Base-by-base conservation (phyloP, 345 rosid genomes). In the Populus deltoides region DNA sequence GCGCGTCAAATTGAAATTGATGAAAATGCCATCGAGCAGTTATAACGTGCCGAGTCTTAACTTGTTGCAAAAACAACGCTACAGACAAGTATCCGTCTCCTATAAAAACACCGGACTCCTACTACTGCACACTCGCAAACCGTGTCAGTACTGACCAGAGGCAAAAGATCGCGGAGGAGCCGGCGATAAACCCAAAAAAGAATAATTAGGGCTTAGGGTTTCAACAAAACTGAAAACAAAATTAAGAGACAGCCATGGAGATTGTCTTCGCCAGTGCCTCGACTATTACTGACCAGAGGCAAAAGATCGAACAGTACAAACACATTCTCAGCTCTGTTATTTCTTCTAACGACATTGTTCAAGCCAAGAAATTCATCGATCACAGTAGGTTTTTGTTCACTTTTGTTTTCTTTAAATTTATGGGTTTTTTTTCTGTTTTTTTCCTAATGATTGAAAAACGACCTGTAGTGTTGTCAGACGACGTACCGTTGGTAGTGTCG, bases 251-350 rank as follows among this genome's bases (percentile, higher is more conserved):
- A 74, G 55, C 61, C 33, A 96, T 96, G 99, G 94, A 93, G 69
- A 86, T 88, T 77, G 93, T 94, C 45, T 89, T 93, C 72, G 87
- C 86, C 31, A 87, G 77, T 83, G 99, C 98, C 57, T 84, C 98
- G 24, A 84, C 90, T 63, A 89, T 96, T 79, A 65, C 85, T 3
- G 98, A 96, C 84, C 99, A 93, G 90, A 93, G 99, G 87, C 97
- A 91, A 85, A 96, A 92, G 90, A 96, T 96, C 86, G 99, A 96
- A 81, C 98, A 93, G 88, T 96, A 96, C 89, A 92, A 96, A 87
- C 91, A 86, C 81, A 93, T 96, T 77, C 90, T 96, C 66, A 85
- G 97, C 59, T 82, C 97, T 68, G 97, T 96, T 35, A 83, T 93
- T 76, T 89, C 98, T 12, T 93, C 97, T 17, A 92, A 89, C 85